Conservation (phyloP, 2,329 filamentous ascomycete species). For the Acrodontium crateriforme region DNA sequence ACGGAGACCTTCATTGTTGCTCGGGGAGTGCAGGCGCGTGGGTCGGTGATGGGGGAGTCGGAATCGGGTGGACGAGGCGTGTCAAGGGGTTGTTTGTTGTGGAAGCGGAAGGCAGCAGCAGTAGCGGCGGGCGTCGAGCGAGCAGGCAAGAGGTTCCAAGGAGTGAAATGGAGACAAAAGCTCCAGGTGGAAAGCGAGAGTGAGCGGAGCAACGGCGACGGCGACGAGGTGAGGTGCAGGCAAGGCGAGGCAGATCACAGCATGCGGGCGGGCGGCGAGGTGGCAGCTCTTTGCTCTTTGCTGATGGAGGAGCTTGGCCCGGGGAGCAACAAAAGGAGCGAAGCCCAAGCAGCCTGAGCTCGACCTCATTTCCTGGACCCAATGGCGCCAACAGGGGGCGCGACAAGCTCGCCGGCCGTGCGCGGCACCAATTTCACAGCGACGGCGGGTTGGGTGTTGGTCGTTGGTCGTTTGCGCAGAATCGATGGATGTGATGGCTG, state of each 20-base stretch:
- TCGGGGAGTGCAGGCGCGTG: constrained; percentile 4
- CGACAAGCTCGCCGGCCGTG: too few relatives aligned
- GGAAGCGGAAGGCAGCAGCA: constrained; percentile 5
- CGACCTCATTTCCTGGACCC: too few relatives aligned
- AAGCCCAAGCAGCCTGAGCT: too few relatives aligned
- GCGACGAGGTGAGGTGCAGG: not conserved
- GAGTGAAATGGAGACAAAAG: constrained; percentile 10
- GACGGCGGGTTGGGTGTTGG: too few relatives aligned
- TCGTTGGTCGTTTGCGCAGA: too few relatives aligned
- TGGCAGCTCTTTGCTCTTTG: too few relatives aligned
- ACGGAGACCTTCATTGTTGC: constrained; percentile 25
- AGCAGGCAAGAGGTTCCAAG: constrained; percentile 9
- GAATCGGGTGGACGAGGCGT: constrained; percentile 3
- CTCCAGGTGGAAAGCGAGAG: constrained; percentile 5
- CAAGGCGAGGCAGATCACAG: not conserved
- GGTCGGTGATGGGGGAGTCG: constrained; percentile 1
- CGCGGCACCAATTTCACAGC: too few relatives aligned
- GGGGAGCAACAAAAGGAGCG: too few relatives aligned
- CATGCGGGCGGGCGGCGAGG: not conserved
- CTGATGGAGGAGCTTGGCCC: too few relatives aligned
- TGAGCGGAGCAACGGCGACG: not conserved
- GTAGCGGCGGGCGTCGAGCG: constrained; percentile 1
- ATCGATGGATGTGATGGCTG: too few relatives aligned
- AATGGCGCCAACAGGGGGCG: too few relatives aligned
- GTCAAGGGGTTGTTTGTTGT: constrained; percentile 5